Evolutionary conservation across 2,329 filamentous ascomycete genomes (phyloP).

Genomic region (Cytospora piceae): DNA sequence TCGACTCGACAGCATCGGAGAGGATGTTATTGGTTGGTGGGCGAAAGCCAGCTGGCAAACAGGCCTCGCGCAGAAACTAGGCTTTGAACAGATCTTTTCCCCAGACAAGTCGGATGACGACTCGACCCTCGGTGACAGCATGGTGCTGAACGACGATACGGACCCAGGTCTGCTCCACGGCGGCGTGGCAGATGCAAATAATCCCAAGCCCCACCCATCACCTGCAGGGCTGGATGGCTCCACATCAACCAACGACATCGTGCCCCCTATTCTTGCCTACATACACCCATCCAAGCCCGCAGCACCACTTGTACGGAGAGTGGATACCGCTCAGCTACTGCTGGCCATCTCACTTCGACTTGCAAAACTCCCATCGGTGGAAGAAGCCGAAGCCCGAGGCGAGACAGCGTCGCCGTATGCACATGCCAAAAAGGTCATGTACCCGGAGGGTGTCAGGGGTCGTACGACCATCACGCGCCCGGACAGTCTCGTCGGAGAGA

Average conservation of each 20-base stretch:
- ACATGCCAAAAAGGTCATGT: conserved; percentile 78
- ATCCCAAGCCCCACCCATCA: background rate
- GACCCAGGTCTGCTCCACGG: conserved; percentile 16
- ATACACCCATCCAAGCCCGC: conserved; percentile 65
- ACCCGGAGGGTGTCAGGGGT: conserved; percentile 78
- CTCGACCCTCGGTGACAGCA: conserved; percentile 37
- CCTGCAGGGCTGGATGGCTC: conserved; percentile 11
- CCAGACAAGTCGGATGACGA: conserved; percentile 40
- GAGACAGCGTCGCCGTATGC: conserved; percentile 71
- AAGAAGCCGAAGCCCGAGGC: conserved; percentile 57
- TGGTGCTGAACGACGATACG: conserved; percentile 33
- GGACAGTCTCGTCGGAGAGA: conserved; percentile 84
- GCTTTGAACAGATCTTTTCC: conserved; percentile 68
- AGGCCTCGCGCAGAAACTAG: conserved; percentile 77
- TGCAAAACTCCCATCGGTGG: conserved; percentile 77
- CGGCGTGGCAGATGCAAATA: conserved; percentile 10
- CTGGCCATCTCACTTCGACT: conserved; percentile 82
- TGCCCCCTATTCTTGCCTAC: conserved; percentile 81
- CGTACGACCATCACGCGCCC: conserved; percentile 80
- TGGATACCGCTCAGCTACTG: conserved; percentile 84
- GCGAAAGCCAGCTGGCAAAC: conserved; percentile 91
- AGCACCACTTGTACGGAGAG: conserved; percentile 76
- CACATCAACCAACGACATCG: conserved; percentile 33
- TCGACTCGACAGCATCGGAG: conserved; percentile 82
- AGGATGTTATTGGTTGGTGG: conserved; percentile 95